Percentiles rank a stretch among this genome's conserved stretches.
Conservation (phyloP, 2,329 filamentous ascomycete species). For the Byssochlamys sp. region DNA sequence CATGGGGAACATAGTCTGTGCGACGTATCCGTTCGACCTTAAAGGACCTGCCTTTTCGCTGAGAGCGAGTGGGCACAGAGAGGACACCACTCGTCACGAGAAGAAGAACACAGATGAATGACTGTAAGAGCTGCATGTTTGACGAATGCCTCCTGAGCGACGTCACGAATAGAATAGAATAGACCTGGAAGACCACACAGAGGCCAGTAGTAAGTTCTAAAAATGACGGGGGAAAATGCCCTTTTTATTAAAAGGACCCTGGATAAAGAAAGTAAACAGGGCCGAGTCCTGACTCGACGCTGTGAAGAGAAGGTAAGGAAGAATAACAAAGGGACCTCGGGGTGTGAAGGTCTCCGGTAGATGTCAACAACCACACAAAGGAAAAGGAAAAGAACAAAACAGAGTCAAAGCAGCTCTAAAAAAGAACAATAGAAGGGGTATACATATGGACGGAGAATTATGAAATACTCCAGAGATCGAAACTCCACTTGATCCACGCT, state of each 20-base stretch:
- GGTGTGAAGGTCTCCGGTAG: background rate
- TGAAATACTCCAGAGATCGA: background rate
- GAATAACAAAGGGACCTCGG: slow-evolving; percentile 6
- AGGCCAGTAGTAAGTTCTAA: background rate
- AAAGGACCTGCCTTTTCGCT: slow-evolving; percentile 42
- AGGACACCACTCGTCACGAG: slow-evolving; percentile 25
- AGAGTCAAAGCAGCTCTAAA: background rate
- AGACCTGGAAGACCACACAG: background rate
- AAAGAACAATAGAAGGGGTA: background rate
- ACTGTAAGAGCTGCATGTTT: slow-evolving; percentile 20
- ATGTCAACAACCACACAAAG: slow-evolving; percentile 6
- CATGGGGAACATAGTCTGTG: slow-evolving; percentile 48
- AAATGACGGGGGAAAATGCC: background rate
- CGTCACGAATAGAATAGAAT: background rate
- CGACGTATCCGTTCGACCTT: slow-evolving; percentile 51
- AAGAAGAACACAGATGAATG: slow-evolving; percentile 16
- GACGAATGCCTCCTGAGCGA: background rate
- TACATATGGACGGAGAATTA: background rate
- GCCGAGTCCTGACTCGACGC: slow-evolving; percentile 14
- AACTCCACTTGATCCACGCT: background rate
- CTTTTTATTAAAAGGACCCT: background rate
- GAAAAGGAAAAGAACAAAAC: slow-evolving; percentile 9
- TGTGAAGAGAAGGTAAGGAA: slow-evolving; percentile 6
- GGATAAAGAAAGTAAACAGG: slow-evolving; percentile 9
- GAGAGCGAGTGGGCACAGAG: slow-evolving; percentile 21